Evolutionary conservation across 192 early-diverging fungal genomes (phyloP).

Genomic region (Entomortierella chlamydospora): DNA sequence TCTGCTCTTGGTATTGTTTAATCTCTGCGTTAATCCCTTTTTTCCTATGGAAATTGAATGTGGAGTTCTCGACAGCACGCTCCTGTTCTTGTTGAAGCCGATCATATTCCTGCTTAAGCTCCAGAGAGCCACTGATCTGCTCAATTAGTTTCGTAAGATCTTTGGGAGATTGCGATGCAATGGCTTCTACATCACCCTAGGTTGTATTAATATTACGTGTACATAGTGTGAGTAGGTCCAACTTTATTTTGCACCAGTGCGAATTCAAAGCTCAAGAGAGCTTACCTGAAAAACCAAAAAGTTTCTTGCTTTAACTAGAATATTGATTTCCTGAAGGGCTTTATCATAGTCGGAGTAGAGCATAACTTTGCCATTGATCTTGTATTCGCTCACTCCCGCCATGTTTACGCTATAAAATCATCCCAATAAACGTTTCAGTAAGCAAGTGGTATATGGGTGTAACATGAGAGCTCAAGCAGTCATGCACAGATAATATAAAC

Average conservation of each 20-base stretch:
- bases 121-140: constrained; percentile 95
- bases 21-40: constrained; percentile 90
- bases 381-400: constrained; percentile 87
- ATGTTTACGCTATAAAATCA: constrained; percentile 60
- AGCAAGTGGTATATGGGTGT: too few relatives aligned
- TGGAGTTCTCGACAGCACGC: constrained; percentile 86
- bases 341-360: constrained; percentile 81
- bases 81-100: constrained; percentile 86
- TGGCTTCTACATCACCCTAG: constrained; percentile 93
- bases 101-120: constrained; percentile 91
- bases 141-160: constrained; percentile 95
- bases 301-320: constrained; percentile 95
- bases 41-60: constrained; percentile 92
- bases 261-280: too few relatives aligned
- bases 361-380: constrained; percentile 82
- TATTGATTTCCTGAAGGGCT: constrained; percentile 86
- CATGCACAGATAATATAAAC: too few relatives aligned
- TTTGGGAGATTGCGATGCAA: constrained; percentile 95
- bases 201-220: not conserved
- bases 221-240: too few relatives aligned
- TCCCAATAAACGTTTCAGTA: not conserved
- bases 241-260: too few relatives aligned
- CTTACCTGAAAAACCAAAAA: constrained; percentile 95
- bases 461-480: too few relatives aligned
- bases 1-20: constrained; percentile 93